Evolutionary conservation across 345 rosid species (phyloP).

Genomic region (Lepidium aucheri): DNA sequence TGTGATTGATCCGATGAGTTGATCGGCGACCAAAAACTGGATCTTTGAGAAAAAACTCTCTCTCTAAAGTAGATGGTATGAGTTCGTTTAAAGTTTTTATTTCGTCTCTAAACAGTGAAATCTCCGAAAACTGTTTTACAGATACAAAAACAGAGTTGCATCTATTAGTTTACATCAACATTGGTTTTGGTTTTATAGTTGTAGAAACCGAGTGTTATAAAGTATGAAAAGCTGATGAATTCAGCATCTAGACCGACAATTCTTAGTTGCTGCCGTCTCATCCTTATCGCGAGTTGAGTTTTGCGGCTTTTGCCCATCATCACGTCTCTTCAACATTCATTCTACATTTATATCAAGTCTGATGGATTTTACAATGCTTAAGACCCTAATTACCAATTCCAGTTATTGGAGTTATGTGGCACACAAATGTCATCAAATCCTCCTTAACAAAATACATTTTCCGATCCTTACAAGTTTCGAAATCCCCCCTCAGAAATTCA

Average conservation of each 20-base stretch:
- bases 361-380: constrained; percentile 27
- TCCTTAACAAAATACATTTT: constrained; percentile 22
- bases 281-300: background rate
- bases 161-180: background rate
- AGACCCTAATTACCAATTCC: constrained; percentile 19
- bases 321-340: constrained; percentile 16
- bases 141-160: background rate
- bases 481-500: constrained; percentile 14
- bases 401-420: constrained; percentile 11
- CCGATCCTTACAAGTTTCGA: constrained; percentile 9
- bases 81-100: background rate
- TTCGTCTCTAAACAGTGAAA: background rate
- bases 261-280: background rate
- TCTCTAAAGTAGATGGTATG: background rate
- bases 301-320: background rate
- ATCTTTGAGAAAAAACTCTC: too few species aligned
- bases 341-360: constrained; percentile 19
- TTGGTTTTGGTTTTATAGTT: too few species aligned
- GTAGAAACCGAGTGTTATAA: too few species aligned
- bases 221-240: too few species aligned
- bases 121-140: background rate
- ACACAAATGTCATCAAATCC: constrained; percentile 21
- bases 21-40: too few species aligned
- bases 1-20: too few species aligned
- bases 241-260: background rate